Evolutionary conservation across 1,139 yeast species (phyloP).

Genomic region (Suhomyces maxii): DNA sequence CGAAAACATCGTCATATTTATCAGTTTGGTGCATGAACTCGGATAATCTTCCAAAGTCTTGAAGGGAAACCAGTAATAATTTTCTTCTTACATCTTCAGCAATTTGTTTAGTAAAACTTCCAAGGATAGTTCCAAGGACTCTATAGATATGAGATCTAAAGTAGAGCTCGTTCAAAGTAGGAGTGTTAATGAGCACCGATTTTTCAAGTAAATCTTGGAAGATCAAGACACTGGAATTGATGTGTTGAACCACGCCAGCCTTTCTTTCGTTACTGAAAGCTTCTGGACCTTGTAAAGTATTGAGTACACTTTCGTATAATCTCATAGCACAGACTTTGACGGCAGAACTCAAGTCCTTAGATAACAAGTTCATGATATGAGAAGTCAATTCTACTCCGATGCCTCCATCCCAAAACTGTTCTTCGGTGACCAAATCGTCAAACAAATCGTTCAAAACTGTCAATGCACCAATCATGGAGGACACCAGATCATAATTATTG

Average conservation of each 20-base stretch:
- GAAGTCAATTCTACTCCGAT: constrained; percentile 55
- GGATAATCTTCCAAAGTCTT: constrained; percentile 21
- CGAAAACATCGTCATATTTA: constrained; percentile 3
- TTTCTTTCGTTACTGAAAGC: constrained; percentile 40
- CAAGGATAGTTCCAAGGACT: constrained; percentile 29
- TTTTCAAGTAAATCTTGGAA: constrained; percentile 15
- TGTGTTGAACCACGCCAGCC: constrained; percentile 30
- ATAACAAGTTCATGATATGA: constrained; percentile 46
- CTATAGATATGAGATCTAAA: constrained; percentile 33
- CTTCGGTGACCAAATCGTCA: constrained; percentile 83
- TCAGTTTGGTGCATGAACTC: constrained; percentile 14
- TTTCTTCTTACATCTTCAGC: constrained; percentile 19
- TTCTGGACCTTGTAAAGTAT: constrained; percentile 55
- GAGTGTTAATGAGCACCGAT: neutral
- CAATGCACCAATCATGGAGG: constrained; percentile 61
- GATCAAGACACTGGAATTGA: constrained; percentile 21
- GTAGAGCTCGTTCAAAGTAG: constrained; percentile 16
- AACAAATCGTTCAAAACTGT: constrained; percentile 74
- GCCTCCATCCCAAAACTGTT: constrained; percentile 78
- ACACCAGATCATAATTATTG: constrained; percentile 27
- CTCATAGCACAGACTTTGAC: constrained; percentile 52
- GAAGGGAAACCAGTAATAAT: constrained; percentile 18
- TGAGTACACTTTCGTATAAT: constrained; percentile 53
- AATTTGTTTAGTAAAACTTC: constrained; percentile 34
- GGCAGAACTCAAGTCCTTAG: constrained; percentile 29